These are phyloP conservation scores for Cyclotella distinguenda DNA, from an alignment of 108 stramenopile species.

Conservation along the genomic window DNA sequence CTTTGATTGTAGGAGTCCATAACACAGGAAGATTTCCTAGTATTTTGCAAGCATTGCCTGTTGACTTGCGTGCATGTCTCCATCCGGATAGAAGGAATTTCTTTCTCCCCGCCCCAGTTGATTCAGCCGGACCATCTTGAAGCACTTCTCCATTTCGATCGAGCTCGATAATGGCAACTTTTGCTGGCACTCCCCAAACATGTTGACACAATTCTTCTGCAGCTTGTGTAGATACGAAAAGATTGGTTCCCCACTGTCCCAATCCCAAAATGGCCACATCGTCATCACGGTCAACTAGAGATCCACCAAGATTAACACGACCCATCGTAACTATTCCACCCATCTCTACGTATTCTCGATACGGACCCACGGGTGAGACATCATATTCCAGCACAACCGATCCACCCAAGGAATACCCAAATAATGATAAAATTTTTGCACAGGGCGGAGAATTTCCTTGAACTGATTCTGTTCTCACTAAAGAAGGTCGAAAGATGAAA, in stretches of 20 bases:
- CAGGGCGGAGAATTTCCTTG: constrained; percentile 13
- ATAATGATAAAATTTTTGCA: constrained; percentile 38
- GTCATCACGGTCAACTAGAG: not conserved
- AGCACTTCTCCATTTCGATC: constrained; percentile 21
- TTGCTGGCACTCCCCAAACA: constrained; percentile 57
- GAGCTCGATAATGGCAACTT: constrained; percentile 49
- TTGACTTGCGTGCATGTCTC: constrained; percentile 35
- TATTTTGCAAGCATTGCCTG: constrained; percentile 3
- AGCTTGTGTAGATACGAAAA: constrained; percentile 49
- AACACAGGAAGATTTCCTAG: constrained; percentile 48
- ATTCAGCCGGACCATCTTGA: constrained; percentile 11
- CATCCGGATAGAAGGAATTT: constrained; percentile 47
- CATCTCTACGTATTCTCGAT: constrained; percentile 57
- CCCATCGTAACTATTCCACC: constrained; percentile 41
- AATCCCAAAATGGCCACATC: constrained; percentile 16
- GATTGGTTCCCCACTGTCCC: constrained; percentile 59
- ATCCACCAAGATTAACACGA: constrained; percentile 11
- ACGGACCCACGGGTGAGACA: constrained; percentile 59
- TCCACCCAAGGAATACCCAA: constrained; percentile 58
- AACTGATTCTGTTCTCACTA: constrained; percentile 26
- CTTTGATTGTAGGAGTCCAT: constrained; percentile 67
- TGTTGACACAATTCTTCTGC: constrained; percentile 53
- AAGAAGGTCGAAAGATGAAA: constrained; percentile 54
- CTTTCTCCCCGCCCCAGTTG: not conserved
- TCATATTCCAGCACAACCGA: constrained; percentile 58